Evolutionary conservation across 1,284 basidiomycete genomes (phyloP).

Genomic region (Leccinum glutinopallens): DNA sequence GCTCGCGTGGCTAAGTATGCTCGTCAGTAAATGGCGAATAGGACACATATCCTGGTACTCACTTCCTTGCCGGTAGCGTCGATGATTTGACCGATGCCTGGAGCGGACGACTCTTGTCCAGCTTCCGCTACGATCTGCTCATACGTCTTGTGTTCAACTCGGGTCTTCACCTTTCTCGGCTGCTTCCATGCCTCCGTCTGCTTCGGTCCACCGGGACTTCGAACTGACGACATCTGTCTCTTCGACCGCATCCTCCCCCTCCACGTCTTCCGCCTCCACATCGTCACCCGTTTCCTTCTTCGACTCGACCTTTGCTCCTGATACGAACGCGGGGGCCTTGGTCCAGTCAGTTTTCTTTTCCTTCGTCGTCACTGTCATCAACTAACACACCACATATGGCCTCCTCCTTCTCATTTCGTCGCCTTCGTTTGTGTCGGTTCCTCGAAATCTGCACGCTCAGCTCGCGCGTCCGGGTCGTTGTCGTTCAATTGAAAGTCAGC

Average conservation of each 20-base stretch:
- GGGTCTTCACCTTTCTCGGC: constrained; percentile 82
- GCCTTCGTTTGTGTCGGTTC: constrained; percentile 71
- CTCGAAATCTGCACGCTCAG: constrained; percentile 79
- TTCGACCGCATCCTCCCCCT: constrained; percentile 38
- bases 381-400: constrained; percentile 86
- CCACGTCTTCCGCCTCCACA: constrained; percentile 39
- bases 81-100: constrained; percentile 83
- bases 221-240: constrained; percentile 27
- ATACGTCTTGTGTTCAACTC: constrained; percentile 91
- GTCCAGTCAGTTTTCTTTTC: constrained; percentile 62
- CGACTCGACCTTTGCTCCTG: constrained; percentile 51
- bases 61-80: constrained; percentile 94
- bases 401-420: constrained; percentile 70
- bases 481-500: constrained; percentile 47
- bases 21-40: constrained; percentile 15
- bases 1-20: constrained; percentile 69
- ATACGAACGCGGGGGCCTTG: constrained; percentile 80
- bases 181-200: constrained; percentile 67
- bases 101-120: constrained; percentile 54
- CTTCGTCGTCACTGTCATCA: constrained; percentile 69
- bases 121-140: constrained; percentile 91
- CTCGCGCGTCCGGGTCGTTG: constrained; percentile 71
- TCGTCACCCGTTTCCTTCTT: constrained; percentile 41
- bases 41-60: constrained; percentile 31
- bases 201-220: no score